A percentile compares a stretch with the other conserved stretches of the same genome.
Conservation (phyloP, 2,329 filamentous ascomycete genomes). For the Sordariomycetes sp. region DNA sequence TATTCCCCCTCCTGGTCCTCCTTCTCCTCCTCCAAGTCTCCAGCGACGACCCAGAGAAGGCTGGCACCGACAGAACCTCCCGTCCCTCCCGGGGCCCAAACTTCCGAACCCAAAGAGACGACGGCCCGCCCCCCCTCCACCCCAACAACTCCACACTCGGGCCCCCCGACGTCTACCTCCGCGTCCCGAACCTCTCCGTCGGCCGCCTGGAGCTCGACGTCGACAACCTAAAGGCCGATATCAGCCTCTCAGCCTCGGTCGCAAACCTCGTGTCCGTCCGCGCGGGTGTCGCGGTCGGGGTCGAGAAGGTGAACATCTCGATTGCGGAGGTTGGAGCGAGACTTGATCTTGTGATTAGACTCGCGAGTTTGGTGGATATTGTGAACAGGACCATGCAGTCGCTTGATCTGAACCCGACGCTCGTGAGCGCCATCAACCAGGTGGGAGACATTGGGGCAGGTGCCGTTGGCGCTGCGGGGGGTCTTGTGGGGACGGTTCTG, state of each 20-base stretch:
- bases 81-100: background rate
- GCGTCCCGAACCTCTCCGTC: conserved; percentile 43
- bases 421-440: conserved; percentile 40
- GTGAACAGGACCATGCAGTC: conserved; percentile 46
- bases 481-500: conserved; percentile 39
- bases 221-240: conserved; percentile 41
- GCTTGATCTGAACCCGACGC: conserved; percentile 46
- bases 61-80: background rate
- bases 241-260: conserved; percentile 47
- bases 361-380: conserved; percentile 46
- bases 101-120: background rate
- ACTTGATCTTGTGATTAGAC: conserved; percentile 43
- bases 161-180: conserved; percentile 36
- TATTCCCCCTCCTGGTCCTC: no score
- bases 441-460: conserved; percentile 35
- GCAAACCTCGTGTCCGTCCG: conserved; percentile 41
- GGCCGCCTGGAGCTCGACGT: conserved; percentile 46
- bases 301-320: conserved; percentile 42
- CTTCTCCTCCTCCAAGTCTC: background rate
- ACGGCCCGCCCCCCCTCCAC: background rate
- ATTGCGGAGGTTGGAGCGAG: conserved; percentile 46
- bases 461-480: conserved; percentile 43
- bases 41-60: background rate
- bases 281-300: conserved; percentile 37
- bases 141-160: background rate